Evolutionary conservation across 352 stramenopile genomes (phyloP), one percentile per base, ranked within the genome.

Genomic region (Pilasporangium apinafurcum): DNA sequence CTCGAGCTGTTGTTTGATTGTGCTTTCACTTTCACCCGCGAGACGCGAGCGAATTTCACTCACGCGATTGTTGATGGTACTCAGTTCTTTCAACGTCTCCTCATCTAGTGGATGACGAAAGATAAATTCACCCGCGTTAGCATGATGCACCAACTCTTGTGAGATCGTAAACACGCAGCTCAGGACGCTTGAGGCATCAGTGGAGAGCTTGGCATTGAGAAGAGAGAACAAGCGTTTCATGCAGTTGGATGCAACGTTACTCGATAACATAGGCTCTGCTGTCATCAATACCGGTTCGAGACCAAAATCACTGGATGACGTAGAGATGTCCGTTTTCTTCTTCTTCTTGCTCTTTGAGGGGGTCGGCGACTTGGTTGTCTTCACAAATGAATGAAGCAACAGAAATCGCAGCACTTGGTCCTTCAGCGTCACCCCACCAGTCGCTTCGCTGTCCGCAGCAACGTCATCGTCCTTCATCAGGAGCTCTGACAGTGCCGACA

Each of bases 151-250:
- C 26, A 90, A 56, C 17, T 67, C 44, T 28, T 72, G 50, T 4
- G 63, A 49, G 35, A 76, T 50, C 3, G 43, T 17, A 35, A 68
- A 80, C 37, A 86, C 62, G 20, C 60, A 76, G 38, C 57, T 64
- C 26, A 89, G 45, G 25, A 76, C 70, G 28, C 63, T 83, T 28
- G 53, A 27, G 21, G 48, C 13, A 29, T 64, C 51, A 38, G 64
- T 69, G 13, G 62, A 66, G 26, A 83, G 69, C 37, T 72, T 70
- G 36, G 75, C 28, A 22, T 71, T 85, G 24, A 89, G 27, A 29
- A 88, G 47, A 36, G 75, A 68, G 31, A 81, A 79, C 31, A 93
- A 44, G 41, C 79, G 79, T 50, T 80, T 89, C 50, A 78, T 73
- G 39, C 58, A 31, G 25, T 72, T 70, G 9, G 28, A 46, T 2